Evolutionary conservation across 2,329 filamentous ascomycete species (phyloP), one percentile per base, ranked within the genome.

Genomic region (Alternaria metachromatica): DNA sequence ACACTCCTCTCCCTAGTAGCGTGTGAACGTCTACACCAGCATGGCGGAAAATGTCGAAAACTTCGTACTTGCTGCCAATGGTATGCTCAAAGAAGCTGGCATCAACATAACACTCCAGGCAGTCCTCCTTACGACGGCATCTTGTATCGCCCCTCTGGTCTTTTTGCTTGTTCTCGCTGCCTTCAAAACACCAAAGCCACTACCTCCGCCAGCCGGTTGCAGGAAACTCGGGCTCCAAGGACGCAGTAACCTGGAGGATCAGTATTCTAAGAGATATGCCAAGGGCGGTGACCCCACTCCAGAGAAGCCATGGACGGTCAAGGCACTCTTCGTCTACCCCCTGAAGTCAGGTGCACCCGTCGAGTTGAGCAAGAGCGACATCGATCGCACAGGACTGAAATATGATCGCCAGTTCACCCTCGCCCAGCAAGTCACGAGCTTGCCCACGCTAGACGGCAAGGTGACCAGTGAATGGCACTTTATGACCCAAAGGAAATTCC

Each of bases 341-440:
- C 82, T 97, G 78, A 95, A 96, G 81, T 93, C 91, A 60, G 97
- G 93, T 78, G 84, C 83, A 60, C 92, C 91, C 26, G 88, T 97
- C 58, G 92, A 96, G 80, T 80, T 97, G 50, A 81, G 87, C 55
- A 82, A 85, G 64, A 87, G 87, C 63, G 86, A 87, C 58, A 85
- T 96, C 15, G 80, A 92, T 49, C 82, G 87, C 6, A 88, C 87
- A 3, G 93, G 94, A 2, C 58, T 97, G 60, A 87, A 90, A 76
- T 92, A 91, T 78, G 94, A 97, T 80, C 88, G 93, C 6, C 87
- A 95, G 70, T 97, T 94, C 82, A 90, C 89, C 51, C 92, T 97
- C 76, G 93, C 92, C 2, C 90, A 94, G 78, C 78, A 84, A 44
- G 77, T 82, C 37, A 80, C 80, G 5, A 78, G 78, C 33, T 71